Base-by-base conservation (phyloP, 345 rosid genomes). In the Erysimum cheiranthoides region DNA sequence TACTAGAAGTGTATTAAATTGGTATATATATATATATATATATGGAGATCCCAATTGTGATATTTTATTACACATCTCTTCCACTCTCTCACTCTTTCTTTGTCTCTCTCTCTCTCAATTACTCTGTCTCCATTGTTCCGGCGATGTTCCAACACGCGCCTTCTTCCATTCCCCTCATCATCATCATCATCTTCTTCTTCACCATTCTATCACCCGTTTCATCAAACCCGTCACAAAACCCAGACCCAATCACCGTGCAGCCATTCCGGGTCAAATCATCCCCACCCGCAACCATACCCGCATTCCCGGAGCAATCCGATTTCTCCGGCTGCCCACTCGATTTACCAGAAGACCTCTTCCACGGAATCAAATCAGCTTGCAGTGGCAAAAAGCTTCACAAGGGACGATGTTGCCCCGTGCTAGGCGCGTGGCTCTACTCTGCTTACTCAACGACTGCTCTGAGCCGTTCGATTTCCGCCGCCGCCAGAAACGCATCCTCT, bases 231-330 rank as follows among this genome's bases (percentile, higher is more conserved):
- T n/a, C n/a, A n/a, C n/a, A n/a, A n/a, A n/a, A n/a, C n/a, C n/a
- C n/a, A 3, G 89, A 87, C 71, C 68, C 91, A 16, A 77, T 17
- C 8, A 36, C 85, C 1, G 77, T 84, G 77, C 89, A 85, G 10
- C 79, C 91, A 0, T 81, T 87, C 75, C 74, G 39, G 68, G 72
- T 84, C 36, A 63, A 73, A 81, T 36, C 88, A n/a, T 67, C 87
- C 2, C 89, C 90, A 0, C 82, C 93, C 1, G 85, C 88, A 12
- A 92, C 92, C 46, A 94, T 94, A 70, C 97, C 96, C 32, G 97
- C 98, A 16, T 94, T 90, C 85, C 97, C 97, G 0, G 97, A 92
- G 59, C 93, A 94, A 66, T 88, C 97, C 47, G 84, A 82, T 67
- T 63, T 83, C 16, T 84, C 83, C n/a, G 86, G 86, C 32, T 92